Percentiles rank a stretch among this genome's conserved stretches.
These are phyloP conservation scores for Anthostomella pinea DNA, from an alignment of 2,329 filamentous ascomycete genomes.

Conservation along the genomic window DNA sequence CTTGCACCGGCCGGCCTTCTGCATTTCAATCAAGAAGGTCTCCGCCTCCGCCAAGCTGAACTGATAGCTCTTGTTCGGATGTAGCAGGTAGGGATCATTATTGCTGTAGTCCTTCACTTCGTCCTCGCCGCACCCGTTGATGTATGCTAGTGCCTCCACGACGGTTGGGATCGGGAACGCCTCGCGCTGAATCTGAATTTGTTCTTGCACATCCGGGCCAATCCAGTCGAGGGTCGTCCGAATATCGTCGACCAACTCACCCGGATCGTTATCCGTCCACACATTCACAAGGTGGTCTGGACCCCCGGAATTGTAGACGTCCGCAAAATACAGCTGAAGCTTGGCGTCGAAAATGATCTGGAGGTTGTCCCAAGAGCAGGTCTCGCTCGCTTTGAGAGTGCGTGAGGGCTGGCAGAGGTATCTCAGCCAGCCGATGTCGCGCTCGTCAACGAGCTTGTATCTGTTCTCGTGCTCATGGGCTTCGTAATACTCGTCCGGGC, in stretches of 20 bases:
- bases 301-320: conserved; percentile 9
- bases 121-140: conserved; percentile 24
- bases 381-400: conserved; percentile 27
- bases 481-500: conserved; percentile 4
- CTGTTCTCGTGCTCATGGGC: conserved; percentile 8
- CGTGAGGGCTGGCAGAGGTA: conserved; percentile 28
- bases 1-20: conserved; percentile 22
- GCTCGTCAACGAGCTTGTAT: conserved; percentile 20
- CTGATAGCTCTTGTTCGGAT: conserved; percentile 29
- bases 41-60: conserved; percentile 26
- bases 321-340: conserved; percentile 26
- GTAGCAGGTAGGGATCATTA: conserved; percentile 9
- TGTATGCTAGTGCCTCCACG: conserved; percentile 20
- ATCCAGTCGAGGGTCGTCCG: too few relatives aligned
- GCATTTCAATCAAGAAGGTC: conserved; percentile 13
- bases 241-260: too few relatives aligned
- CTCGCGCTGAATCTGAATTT: too few relatives aligned
- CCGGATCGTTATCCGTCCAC: too few relatives aligned
- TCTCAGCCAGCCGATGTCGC: conserved; percentile 26
- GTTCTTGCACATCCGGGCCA: too few relatives aligned
- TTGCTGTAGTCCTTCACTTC: conserved; percentile 7
- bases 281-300: conserved; percentile 4
- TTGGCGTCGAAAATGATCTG: conserved; percentile 28
- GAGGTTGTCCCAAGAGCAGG: conserved; percentile 25
- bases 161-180: too few relatives aligned